A percentile compares a stretch with the other conserved stretches of the same genome.
Conservation (phyloP, 1,139 yeast genomes). For the Pneumocystis canis region DNA sequence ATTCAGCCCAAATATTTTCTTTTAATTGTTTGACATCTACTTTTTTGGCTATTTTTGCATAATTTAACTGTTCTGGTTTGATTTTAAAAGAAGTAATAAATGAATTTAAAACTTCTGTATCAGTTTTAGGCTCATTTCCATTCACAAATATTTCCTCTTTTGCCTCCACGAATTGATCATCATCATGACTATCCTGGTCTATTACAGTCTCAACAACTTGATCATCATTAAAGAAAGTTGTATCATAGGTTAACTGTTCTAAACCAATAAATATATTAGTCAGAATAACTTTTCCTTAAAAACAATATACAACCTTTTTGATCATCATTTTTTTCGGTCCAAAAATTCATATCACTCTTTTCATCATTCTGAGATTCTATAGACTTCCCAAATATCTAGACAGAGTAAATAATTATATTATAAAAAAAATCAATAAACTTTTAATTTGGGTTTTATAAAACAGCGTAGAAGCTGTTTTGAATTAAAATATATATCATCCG, state of each 20-base stretch:
- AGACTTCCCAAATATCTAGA: constrained; percentile 1
- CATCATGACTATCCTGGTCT: constrained; percentile 9
- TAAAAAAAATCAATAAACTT: constrained; percentile 10
- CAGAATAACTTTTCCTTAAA: neutral
- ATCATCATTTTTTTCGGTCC: constrained; percentile 39
- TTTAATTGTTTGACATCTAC: constrained; percentile 71
- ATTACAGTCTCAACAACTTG: constrained; percentile 18
- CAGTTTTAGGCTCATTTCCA: constrained; percentile 13
- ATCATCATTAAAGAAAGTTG: constrained; percentile 31
- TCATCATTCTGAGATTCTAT: neutral
- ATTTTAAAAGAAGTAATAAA: constrained; percentile 19
- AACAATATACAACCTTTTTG: neutral
- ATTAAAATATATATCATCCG: constrained; percentile 61
- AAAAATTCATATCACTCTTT: constrained; percentile 45
- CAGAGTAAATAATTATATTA: constrained; percentile 8
- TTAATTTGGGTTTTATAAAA: constrained; percentile 48
- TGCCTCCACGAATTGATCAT: constrained; percentile 16
- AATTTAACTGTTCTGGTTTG: constrained; percentile 53
- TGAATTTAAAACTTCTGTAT: constrained; percentile 15
- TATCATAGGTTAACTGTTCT: constrained; percentile 29
- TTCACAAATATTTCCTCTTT: constrained; percentile 13
- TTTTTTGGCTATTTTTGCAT: constrained; percentile 67
- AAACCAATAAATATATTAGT: constrained; percentile 21
- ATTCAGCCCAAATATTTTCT: constrained; percentile 64
- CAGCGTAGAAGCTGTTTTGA: constrained; percentile 53